These are phyloP conservation scores for Zostera marina DNA, from an alignment of 116 monocot genomes.

Conservation along the genomic window DNA sequence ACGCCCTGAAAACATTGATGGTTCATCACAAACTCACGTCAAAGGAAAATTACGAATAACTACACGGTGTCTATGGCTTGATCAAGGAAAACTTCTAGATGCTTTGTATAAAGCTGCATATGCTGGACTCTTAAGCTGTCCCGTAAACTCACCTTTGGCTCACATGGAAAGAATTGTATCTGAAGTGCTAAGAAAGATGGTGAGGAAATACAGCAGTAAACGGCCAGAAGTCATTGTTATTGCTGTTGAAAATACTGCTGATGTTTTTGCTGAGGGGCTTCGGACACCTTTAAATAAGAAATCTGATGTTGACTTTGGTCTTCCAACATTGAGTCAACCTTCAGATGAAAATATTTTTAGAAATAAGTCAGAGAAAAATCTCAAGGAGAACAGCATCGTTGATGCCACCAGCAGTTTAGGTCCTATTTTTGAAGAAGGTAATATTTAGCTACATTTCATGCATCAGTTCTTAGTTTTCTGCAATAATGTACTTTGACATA, in stretches of 20 bases:
- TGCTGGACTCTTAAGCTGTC: slow-evolving; percentile 83
- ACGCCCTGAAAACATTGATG: slow-evolving; percentile 40
- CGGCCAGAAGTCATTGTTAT: slow-evolving; percentile 78
- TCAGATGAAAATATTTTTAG: neutral
- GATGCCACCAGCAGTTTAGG: neutral
- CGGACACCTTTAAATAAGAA: slow-evolving; percentile 40
- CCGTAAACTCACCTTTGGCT: slow-evolving; percentile 60
- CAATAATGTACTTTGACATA: neutral
- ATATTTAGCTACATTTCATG: slow-evolving; percentile 2
- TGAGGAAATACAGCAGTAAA: slow-evolving; percentile 79
- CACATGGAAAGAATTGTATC: slow-evolving; percentile 94
- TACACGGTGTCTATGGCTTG: slow-evolving; percentile 89
- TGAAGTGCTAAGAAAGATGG: slow-evolving; percentile 76
- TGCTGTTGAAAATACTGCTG: slow-evolving; percentile 63
- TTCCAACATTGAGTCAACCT: slow-evolving; percentile 12
- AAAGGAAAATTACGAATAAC: slow-evolving; percentile 84
- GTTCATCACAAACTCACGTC: slow-evolving; percentile 34
- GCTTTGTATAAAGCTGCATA: slow-evolving; percentile 91
- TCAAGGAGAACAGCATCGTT: neutral
- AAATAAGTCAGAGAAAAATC: slow-evolving; percentile 1
- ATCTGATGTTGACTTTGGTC: slow-evolving; percentile 15
- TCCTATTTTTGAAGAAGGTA: neutral
- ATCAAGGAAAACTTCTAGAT: slow-evolving; percentile 87
- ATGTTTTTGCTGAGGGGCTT: slow-evolving; percentile 43
- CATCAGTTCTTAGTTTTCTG: neutral